A percentile compares a stretch with the other conserved stretches of the same genome.
These are phyloP conservation scores for Leucosporidium creatinivorum DNA, from an alignment of 768 basidiomycete species.

Conservation along the genomic window DNA sequence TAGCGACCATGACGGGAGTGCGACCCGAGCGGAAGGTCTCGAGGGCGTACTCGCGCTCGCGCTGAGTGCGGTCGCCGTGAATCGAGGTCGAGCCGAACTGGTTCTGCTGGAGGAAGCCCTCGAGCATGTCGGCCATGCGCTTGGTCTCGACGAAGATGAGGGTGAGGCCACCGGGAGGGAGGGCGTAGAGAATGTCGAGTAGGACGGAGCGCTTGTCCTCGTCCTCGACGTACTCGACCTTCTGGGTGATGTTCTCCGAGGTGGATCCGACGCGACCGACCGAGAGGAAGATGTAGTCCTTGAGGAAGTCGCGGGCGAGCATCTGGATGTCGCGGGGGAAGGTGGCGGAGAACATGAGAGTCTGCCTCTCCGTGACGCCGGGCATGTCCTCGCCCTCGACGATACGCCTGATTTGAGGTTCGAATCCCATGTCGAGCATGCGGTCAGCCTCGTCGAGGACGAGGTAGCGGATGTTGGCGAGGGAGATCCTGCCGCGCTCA, in stretches of 20 bases:
- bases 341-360: conserved; percentile 99
- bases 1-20: conserved; percentile 94
- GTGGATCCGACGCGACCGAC: conserved; percentile 98
- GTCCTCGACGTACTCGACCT: conserved; percentile 95
- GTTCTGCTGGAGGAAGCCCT: conserved; percentile 83
- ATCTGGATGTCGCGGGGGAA: conserved; percentile 99
- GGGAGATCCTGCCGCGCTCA: conserved; percentile 91
- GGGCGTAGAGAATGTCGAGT: conserved; percentile 81
- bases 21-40: conserved; percentile 91
- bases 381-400: conserved; percentile 99
- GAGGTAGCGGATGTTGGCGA: conserved; percentile 93
- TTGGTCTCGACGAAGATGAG: conserved; percentile 99
- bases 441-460: conserved; percentile 99
- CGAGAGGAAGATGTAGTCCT: conserved; percentile 97
- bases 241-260: conserved; percentile 97
- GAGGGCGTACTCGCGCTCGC: conserved; percentile 91
- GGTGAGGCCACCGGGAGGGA: conserved; percentile 67
- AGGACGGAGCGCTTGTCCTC: conserved; percentile 92
- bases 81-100: conserved; percentile 87
- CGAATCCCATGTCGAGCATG: conserved; percentile 99
- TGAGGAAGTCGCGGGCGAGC: conserved; percentile 89
- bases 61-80: conserved; percentile 94
- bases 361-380: conserved; percentile 80
- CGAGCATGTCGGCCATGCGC: conserved; percentile 97
- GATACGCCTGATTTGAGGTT: conserved; percentile 92